Conservation (phyloP, 306 rosid genomes). For the Clitoria ternatea region DNA sequence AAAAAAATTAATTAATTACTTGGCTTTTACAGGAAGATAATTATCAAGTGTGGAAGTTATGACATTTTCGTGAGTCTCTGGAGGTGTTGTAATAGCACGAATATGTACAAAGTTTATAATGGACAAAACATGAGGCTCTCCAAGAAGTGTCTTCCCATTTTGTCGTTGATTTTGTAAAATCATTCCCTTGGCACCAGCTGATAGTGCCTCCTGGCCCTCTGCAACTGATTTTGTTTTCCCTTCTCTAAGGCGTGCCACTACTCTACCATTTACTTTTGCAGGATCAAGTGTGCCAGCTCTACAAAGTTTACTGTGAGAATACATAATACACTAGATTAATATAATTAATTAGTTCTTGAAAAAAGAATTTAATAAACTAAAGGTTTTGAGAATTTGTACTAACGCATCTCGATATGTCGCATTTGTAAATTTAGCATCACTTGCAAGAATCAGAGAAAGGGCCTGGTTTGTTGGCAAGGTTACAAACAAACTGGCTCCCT, state of each 20-base stretch:
- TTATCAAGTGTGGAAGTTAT: too few species aligned
- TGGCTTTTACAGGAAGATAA: constrained; percentile 1
- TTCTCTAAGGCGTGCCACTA: constrained; percentile 38
- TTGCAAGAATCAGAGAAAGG: constrained; percentile 38
- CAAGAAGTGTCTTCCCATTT: constrained; percentile 22
- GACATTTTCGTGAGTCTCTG: background rate
- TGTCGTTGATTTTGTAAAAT: constrained; percentile 24
- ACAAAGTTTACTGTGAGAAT: constrained; percentile 22
- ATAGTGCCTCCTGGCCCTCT: constrained; percentile 28
- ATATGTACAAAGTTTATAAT: background rate
- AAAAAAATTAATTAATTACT: constrained; percentile 27
- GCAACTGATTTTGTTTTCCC: constrained; percentile 27
- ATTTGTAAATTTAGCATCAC: constrained; percentile 33
- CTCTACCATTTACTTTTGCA: background rate
- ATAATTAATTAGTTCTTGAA: too few species aligned
- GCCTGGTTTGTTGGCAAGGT: constrained; percentile 27
- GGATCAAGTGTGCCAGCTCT: constrained; percentile 25
- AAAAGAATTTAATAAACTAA: too few species aligned
- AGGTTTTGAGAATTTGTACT: constrained; percentile 8
- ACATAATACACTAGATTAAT: too few species aligned
- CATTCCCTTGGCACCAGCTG: constrained; percentile 53
- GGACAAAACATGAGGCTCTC: constrained; percentile 50
- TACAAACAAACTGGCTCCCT: constrained; percentile 56
- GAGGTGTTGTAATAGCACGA: background rate
- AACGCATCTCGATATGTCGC: constrained; percentile 29